Percentiles rank a stretch among this genome's conserved stretches.
phyloP scores from a whole-genome alignment of 2,329 filamentous ascomycete species.

The Penicillium sp. region DNA sequence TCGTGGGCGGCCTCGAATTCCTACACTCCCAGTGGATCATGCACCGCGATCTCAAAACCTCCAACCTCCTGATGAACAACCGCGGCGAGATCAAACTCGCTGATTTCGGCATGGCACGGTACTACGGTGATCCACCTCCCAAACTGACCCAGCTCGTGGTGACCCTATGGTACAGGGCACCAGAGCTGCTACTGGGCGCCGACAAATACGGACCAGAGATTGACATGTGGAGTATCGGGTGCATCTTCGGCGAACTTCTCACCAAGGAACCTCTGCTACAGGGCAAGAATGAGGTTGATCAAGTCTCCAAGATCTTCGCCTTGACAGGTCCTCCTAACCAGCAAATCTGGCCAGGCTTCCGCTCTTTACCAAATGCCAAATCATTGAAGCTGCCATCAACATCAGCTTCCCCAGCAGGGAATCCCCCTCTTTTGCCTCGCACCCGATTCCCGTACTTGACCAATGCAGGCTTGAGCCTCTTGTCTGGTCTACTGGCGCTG shows the following conservation, averaged over 20 bases:
- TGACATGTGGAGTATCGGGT: constrained; percentile 95
- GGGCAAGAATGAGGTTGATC: constrained; percentile 87
- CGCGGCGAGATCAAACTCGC: constrained; percentile 91
- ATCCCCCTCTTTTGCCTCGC: constrained; percentile 56
- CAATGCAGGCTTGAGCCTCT: constrained; percentile 63
- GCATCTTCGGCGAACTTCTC: constrained; percentile 89
- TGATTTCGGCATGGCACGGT: constrained; percentile 96
- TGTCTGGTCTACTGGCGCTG: constrained; percentile 66
- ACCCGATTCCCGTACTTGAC: constrained; percentile 79
- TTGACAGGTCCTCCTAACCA: constrained; percentile 83
- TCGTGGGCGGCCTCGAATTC: constrained; percentile 74
- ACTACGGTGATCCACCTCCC: constrained; percentile 71
- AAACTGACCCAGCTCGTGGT: constrained; percentile 89
- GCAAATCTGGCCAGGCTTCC: constrained; percentile 79
- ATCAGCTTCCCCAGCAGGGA: constrained; percentile 35
- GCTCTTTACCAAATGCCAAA: constrained; percentile 79
- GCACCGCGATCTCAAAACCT: constrained; percentile 89
- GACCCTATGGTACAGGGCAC: constrained; percentile 92
- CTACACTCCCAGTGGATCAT: constrained; percentile 88
- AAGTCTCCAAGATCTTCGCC: constrained; percentile 81
- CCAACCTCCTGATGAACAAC: constrained; percentile 91
- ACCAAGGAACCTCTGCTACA: constrained; percentile 77
- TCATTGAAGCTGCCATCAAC: constrained; percentile 63
- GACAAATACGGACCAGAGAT: constrained; percentile 69
- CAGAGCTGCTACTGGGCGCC: constrained; percentile 81